phyloP scores from a whole-genome alignment of 768 basidiomycete genomes.

The Termitomyces sp. region DNA sequence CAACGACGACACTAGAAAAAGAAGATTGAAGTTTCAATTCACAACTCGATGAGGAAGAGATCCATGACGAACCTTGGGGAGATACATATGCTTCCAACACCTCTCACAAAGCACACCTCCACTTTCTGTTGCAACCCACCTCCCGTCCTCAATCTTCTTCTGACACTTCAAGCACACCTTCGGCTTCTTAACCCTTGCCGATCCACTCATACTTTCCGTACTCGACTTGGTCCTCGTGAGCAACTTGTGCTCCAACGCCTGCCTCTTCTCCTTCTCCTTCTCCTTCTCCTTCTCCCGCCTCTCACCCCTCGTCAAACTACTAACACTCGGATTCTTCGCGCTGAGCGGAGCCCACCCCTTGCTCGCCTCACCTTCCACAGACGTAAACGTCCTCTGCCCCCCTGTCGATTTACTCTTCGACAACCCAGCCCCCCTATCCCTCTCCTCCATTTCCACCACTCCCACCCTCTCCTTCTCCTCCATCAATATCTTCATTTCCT shows the following conservation, averaged over 20 bases:
- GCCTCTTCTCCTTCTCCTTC: conserved; percentile 27
- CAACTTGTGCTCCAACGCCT: conserved; percentile 35
- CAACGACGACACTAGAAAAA: conserved; percentile 73
- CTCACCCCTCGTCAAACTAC: conserved; percentile 7
- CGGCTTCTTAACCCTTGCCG: conserved; percentile 26
- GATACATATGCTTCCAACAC: conserved; percentile 96
- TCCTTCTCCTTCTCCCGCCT: not conserved
- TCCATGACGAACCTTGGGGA: conserved; percentile 68
- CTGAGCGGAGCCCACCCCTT: conserved; percentile 14
- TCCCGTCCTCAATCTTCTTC: conserved; percentile 68
- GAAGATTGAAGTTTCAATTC: not conserved
- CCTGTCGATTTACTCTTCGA: conserved; percentile 33
- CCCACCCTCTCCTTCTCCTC: conserved; percentile 31
- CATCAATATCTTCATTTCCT: conserved; percentile 49
- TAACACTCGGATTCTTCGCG: conserved; percentile 7
- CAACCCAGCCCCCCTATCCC: conserved; percentile 19
- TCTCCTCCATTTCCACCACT: conserved; percentile 20
- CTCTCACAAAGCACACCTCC: conserved; percentile 78
- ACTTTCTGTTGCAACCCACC: conserved; percentile 80
- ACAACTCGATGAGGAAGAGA: conserved; percentile 6
- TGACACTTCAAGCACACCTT: conserved; percentile 68
- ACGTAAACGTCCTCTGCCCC: conserved; percentile 19
- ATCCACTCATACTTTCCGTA: conserved; percentile 24
- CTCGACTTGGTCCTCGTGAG: conserved; percentile 55
- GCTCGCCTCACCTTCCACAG: conserved; percentile 8